Base-by-base conservation (phyloP, 1,284 basidiomycete species). In the Quambalaria eucalypti region DNA sequence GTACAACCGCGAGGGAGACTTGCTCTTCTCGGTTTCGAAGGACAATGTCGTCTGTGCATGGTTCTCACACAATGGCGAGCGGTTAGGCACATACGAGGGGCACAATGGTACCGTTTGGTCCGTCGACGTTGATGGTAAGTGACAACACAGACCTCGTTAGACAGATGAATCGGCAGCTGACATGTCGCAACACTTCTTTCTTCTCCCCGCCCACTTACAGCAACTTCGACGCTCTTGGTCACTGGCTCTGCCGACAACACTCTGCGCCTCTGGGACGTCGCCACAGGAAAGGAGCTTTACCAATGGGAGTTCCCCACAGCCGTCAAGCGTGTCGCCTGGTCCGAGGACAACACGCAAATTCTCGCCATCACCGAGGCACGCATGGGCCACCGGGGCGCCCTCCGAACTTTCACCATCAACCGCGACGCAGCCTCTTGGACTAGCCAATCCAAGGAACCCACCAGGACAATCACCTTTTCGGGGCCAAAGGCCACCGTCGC, bases 51-150 rank as follows among this genome's bases (percentile, higher is more conserved):
- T 97, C 78, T 97, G 96, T 74, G 90, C 89, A 50, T 96, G 92
- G 91, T 97, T 85, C 79, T 87, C 92, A n/a, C 90, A 95, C 73
- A 99, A 99, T 74, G 95, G 95, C 64, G 93, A 98, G 80, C 82
- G 95, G 58, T 79, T 98, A 69, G 95, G 93, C 48, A 98, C 95
- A 55, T 97, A 96, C 77, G 85, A 90, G 54, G 95, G 91, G 44
- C 86, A 97, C 78, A 97, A 97, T 74, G 93, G 93, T 65, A 83
- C 88, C 1, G 88, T 99, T 31, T 97, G 95, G 93, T 91, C 89
- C 56, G 84, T 95, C 65, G 92, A 95, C 77, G 85, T 90, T 56
- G 93, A 99, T 80, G 85, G 90, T 95, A 77, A 79, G 88, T 82
- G n/a, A n/a, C n/a, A n/a, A n/a, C n/a, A n/a, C n/a, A n/a, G n/a